Evolutionary conservation across 129 eudicot genomes (phyloP).

Genomic region (Flaveria trinervia): DNA sequence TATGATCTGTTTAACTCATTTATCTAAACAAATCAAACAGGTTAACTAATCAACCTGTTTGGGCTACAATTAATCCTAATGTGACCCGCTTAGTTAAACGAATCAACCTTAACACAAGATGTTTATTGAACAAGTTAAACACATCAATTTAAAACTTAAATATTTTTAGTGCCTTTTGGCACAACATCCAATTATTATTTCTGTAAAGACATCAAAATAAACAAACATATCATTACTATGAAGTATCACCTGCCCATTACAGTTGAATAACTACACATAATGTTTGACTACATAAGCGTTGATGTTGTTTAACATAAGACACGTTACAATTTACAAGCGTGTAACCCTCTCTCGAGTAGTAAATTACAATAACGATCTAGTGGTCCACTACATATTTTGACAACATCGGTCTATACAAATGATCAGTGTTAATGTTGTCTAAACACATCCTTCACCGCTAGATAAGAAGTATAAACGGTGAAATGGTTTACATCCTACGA

Average conservation of each 20-base stretch:
- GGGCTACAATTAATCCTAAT: background rate
- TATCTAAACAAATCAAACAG: background rate
- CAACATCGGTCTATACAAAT: conserved; percentile 31
- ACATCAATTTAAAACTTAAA: no score
- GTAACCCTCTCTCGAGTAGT: background rate
- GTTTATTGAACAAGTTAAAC: no score
- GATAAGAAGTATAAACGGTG: conserved; percentile 14
- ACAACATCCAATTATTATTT: no score
- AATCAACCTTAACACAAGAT: background rate
- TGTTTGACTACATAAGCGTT: background rate
- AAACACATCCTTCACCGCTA: background rate
- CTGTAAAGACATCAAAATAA: background rate
- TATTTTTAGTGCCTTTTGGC: no score
- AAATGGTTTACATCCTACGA: conserved; percentile 16
- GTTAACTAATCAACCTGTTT: no score
- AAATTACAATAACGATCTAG: conserved; percentile 15
- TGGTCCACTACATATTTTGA: conserved; percentile 3
- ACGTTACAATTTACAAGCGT: conserved; percentile 6
- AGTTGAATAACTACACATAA: background rate
- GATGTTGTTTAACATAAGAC: background rate
- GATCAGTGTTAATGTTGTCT: background rate
- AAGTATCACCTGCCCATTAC: no score
- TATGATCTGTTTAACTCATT: background rate
- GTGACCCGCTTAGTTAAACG: background rate
- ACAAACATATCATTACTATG: background rate